These are phyloP conservation scores for Vachellia pachyceras DNA, from an alignment of 306 rosid species.

Conservation along the genomic window DNA sequence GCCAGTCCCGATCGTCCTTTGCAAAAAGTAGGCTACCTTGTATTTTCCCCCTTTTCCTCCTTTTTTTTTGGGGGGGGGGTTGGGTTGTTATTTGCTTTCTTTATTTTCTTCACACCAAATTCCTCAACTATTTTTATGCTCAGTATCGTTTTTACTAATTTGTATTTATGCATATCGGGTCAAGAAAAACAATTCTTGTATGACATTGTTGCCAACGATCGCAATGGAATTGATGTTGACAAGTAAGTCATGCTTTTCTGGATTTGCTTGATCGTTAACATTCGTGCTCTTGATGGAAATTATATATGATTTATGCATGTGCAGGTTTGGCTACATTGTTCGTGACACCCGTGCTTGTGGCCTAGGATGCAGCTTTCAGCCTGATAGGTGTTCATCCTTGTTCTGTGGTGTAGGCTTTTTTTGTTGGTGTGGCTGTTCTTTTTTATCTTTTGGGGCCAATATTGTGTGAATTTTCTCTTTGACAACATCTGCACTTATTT, in stretches of 20 bases:
- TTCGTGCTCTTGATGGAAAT: slow-evolving; percentile 21
- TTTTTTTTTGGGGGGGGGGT: neutral
- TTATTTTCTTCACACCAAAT: neutral
- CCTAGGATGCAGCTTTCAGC: slow-evolving; percentile 86
- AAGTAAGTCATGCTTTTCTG: slow-evolving; percentile 58
- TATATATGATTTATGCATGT: slow-evolving; percentile 5
- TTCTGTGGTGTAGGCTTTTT: slow-evolving; percentile 30
- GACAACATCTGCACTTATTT: too few relatives aligned
- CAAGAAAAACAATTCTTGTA: slow-evolving; percentile 69
- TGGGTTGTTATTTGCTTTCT: neutral
- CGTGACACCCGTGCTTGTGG: slow-evolving; percentile 94
- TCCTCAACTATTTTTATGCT: neutral
- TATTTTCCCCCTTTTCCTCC: neutral
- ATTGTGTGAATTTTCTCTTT: slow-evolving; percentile 24
- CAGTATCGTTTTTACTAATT: neutral
- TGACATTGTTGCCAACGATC: slow-evolving; percentile 95
- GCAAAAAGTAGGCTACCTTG: slow-evolving; percentile 42
- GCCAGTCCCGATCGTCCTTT: slow-evolving; percentile 32
- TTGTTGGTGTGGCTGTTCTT: slow-evolving; percentile 18
- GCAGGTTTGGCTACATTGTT: slow-evolving; percentile 89
- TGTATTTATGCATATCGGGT: neutral
- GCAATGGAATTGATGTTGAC: slow-evolving; percentile 94
- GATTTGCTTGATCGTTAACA: slow-evolving; percentile 17
- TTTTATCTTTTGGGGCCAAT: neutral
- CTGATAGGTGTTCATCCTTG: slow-evolving; percentile 54